Percentiles rank a stretch among this genome's conserved stretches.
Conservation (phyloP, 2,329 filamentous ascomycete genomes). For the Cladobotryum mycophilum region DNA sequence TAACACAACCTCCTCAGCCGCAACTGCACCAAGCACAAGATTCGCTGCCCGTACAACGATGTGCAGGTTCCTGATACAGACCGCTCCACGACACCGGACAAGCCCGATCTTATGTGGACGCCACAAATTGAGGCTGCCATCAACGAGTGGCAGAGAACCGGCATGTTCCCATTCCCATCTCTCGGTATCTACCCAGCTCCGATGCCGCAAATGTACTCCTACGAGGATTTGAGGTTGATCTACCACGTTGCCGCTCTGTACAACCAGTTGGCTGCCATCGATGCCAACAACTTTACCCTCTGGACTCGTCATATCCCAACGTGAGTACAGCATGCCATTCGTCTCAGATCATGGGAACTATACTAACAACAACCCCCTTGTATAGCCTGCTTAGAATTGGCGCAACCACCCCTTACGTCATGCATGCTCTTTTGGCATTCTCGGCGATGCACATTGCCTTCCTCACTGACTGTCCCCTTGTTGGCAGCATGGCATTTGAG, state of each 20-base stretch:
- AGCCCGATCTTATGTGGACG: conserved; percentile 73
- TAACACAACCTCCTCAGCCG: conserved; percentile 50
- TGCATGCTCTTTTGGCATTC: conserved; percentile 87
- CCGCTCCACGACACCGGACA: conserved; percentile 54
- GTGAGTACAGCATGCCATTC: conserved; percentile 50
- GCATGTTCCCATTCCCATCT: conserved; percentile 78
- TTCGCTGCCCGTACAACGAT: conserved; percentile 96
- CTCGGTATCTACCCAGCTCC: conserved; percentile 71
- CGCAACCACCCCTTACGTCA: conserved; percentile 77
- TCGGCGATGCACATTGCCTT: conserved; percentile 93
- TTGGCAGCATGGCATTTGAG: conserved; percentile 82
- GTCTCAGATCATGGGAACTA: conserved; percentile 2
- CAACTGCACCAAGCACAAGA: conserved; percentile 99
- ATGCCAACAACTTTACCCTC: conserved; percentile 77
- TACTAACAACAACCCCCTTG: conserved; percentile 4
- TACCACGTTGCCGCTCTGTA: conserved; percentile 86
- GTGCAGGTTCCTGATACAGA: conserved; percentile 59
- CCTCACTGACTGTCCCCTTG: conserved; percentile 77
- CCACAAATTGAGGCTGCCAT: conserved; percentile 77
- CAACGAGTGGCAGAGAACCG: conserved; percentile 75
- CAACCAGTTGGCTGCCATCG: conserved; percentile 68
- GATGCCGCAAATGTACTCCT: conserved; percentile 64
- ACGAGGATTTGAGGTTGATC: conserved; percentile 78
- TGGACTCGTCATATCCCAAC: conserved; percentile 92
- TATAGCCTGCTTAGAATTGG: conserved; percentile 62